Evolutionary conservation across 257 asterid species (phyloP), one percentile per base, ranked within the genome.

Genomic region (Petrea volubilis): DNA sequence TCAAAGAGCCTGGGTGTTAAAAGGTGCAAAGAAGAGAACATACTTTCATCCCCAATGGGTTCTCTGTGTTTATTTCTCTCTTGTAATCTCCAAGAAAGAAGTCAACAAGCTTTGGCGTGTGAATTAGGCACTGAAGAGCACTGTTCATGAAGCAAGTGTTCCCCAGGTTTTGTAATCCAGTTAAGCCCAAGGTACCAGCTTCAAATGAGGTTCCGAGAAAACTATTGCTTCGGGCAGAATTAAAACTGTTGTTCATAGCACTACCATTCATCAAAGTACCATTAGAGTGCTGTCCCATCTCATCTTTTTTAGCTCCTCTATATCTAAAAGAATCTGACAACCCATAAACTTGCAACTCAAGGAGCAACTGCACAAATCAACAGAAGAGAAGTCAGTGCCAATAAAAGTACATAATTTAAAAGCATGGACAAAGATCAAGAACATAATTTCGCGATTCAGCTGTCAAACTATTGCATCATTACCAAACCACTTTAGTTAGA

Each of bases 121-220:
- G 99, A 33, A 89, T 96, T 71, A 95, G 84, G 78, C 99, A 95
- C 81, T 95, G 99, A 70, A 95, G 82, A 78, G 96, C 83, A 74
- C 98, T 95, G 81, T 95, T 95, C 98, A 95, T 95, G 84, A 94
- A 94, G 82, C 97, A 94, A 64, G 97, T 94, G 78, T 94, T 94
- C 65, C 99, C 99, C 72, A 95, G 88, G 70, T 95, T 95, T 65
- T 95, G 98, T 74, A 92, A 74, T 73, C 98, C 97, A 70, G 98
- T 90, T 76, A 90, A 83, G 70, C 98, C 98, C 87, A 95, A 77
- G 51, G 85, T 77, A 68, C 99, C 97, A 78, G 88, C 85, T 88
- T 92, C 99, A 70, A 72, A 79, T 65, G 87, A 81, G 72, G 75
- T 84, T 55, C 90, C 90, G 11, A 81, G 77, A 65, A 84, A 73